Evolutionary conservation across 192 early-diverging fungal species (phyloP).

Genomic region (Helicostylum pulchrum): DNA sequence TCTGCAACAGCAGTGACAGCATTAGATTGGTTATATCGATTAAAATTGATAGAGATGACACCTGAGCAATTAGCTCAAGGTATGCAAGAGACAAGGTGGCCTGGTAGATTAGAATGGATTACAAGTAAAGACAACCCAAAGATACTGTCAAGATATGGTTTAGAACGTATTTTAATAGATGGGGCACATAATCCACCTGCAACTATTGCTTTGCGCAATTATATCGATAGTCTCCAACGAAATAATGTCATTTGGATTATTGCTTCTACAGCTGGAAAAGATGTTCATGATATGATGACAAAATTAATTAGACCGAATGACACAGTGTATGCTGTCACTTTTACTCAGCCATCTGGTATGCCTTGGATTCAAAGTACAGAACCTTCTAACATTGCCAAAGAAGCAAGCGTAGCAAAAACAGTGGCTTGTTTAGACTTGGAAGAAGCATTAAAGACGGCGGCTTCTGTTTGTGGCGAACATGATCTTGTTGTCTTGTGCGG

Average conservation of each 20-base stretch:
- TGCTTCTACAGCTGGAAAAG: conserved; percentile 70
- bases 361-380: conserved; percentile 71
- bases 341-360: conserved; percentile 80
- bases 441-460: conserved; percentile 40
- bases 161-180: conserved; percentile 69
- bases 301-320: conserved; percentile 58
- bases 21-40: conserved; percentile 33
- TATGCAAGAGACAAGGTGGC: conserved; percentile 70
- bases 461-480: conserved; percentile 22
- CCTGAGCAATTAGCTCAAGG: conserved; percentile 57
- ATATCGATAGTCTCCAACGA: conserved; percentile 48
- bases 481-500: conserved; percentile 75
- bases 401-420: conserved; percentile 13
- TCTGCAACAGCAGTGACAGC: conserved; percentile 68
- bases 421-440: conserved; percentile 35
- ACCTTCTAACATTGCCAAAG: conserved; percentile 45
- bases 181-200: conserved; percentile 90
- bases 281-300: conserved; percentile 56
- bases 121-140: conserved; percentile 6
- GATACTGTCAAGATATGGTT: conserved; percentile 11
- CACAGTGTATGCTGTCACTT: conserved; percentile 63
- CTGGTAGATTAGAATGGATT: conserved; percentile 78
- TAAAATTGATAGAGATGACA: not conserved
- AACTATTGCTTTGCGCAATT: conserved; percentile 59
- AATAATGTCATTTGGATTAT: conserved; percentile 71